Base-by-base conservation (phyloP, 2,329 filamentous ascomycete genomes). In the Penicillium sp. region DNA sequence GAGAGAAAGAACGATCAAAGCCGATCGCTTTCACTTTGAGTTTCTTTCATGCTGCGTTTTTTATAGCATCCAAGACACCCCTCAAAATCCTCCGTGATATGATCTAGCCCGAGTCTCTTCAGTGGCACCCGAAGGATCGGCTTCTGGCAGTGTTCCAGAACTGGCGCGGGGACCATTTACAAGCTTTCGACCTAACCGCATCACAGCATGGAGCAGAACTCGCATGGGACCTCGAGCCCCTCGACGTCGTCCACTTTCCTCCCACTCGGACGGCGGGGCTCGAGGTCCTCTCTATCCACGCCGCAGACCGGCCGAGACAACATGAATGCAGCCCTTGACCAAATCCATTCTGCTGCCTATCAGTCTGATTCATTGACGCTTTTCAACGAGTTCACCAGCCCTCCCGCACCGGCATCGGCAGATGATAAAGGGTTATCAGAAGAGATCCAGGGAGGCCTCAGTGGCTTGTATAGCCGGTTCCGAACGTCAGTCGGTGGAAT, bases 301-400 rank as follows among this genome's bases (percentile, higher is more conserved):
- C 65, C 72, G 2, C 73, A 75, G 32, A 66, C 78, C 27, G 84
- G 89, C 60, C 84, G 79, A 57, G 84, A 87, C 46, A 81, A 85
- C 40, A 73, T 90, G 25, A 79, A 84, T 22, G 78, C 86, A 45
- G 77, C 83, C 12, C 78, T 95, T 44, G 84, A 94, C 64, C 82
- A 85, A 54, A 95, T 95, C 50, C 90, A 95, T 64, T 87, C 74
- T 34, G 81, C 85, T 4, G 88, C 89, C n/a, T 93, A 85, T 56
- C 84, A 85, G 59, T 85, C 85, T 22, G 84, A 84, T 46, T 78
- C 80, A 22, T 73, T 96, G 32, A 96, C 90, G 2, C 93, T 88
- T 6, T 96, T 96, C 66, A 93, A 93, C 65, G 89, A 95, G 57
- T 89, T 94, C 55, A 85, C 84, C 5, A 62, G 57, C 36, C 68